Evolutionary conservation across 257 asterid genomes (phyloP).

Genomic region (Lycium barbarum): DNA sequence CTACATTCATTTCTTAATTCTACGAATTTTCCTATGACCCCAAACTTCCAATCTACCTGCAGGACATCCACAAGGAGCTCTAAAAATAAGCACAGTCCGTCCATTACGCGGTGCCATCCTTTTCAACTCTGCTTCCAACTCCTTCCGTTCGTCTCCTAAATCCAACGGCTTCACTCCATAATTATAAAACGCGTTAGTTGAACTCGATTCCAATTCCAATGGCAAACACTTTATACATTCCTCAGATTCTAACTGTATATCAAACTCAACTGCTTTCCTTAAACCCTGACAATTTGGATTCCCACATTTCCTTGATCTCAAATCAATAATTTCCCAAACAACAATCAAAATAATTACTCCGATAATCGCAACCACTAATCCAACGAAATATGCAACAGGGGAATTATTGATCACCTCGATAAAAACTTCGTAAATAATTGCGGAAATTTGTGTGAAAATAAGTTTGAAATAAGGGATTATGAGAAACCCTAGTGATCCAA

Average conservation of each 20-base stretch:
- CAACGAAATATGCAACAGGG: constrained; percentile 52
- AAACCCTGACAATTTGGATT: constrained; percentile 56
- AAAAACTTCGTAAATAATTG: constrained; percentile 32
- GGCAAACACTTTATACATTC: constrained; percentile 55
- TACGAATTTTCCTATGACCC: constrained; percentile 60
- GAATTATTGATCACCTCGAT: constrained; percentile 51
- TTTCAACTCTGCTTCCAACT: constrained; percentile 63
- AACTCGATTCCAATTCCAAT: constrained; percentile 27
- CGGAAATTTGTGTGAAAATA: constrained; percentile 40
- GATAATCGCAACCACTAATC: constrained; percentile 40
- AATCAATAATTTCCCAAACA: constrained; percentile 46
- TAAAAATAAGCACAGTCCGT: constrained; percentile 60
- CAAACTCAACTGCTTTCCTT: constrained; percentile 63
- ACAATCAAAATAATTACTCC: constrained; percentile 41
- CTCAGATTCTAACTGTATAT: constrained; percentile 66
- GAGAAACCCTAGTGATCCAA: constrained; percentile 52
- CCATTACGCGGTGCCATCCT: constrained; percentile 69
- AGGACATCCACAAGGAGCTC: constrained; percentile 66
- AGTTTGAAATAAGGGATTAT: constrained; percentile 50
- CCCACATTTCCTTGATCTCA: constrained; percentile 57
- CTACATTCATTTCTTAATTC: constrained; percentile 50
- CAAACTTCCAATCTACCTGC: constrained; percentile 69
- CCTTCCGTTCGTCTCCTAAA: constrained; percentile 57
- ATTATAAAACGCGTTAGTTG: constrained; percentile 20
- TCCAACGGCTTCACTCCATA: constrained; percentile 45